Evolutionary conservation across 441 rosid genomes (phyloP), one percentile per base, ranked within the genome.

Genomic region (Jatropha podagrica): DNA sequence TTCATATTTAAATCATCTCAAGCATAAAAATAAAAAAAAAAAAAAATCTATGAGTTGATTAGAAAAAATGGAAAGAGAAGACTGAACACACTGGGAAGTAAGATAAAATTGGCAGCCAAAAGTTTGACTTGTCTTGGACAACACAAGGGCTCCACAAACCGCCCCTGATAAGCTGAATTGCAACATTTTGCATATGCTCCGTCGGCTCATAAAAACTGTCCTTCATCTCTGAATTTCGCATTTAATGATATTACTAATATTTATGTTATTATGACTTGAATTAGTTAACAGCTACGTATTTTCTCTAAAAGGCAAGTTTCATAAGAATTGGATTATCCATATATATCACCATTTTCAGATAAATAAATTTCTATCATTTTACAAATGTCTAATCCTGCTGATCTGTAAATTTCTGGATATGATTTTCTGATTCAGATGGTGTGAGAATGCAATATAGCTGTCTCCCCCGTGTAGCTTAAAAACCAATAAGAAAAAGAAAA

Each of bases 141-240:
- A 40, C 73, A 64, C 37, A 59, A 62, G 77, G 80, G 77, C 83
- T 73, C 75, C 80, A 76, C 83, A 68, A 44, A 56, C 80, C 75
- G 74, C 68, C 75, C 70, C 20, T 7, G 26, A 44, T 17, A 72
- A 26, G 37, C 55, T 54, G 38, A 71, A 55, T 58, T 14, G 32
- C 41, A 68, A 18, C 58, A 75, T 61, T 48, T 17, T 59, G 77
- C 75, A 14, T 48, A 9, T 72, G 74, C 66, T 69, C 13, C 40
- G 48, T 48, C 65, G 66, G 71, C 75, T 48, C 7, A 52, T 52
- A 7, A 52, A 48, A 48, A 32, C 32, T 32, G 32, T 32, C 32
- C 32, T 32, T 0, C 32, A 32, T 32, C 32, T 32, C 32, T 32
- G 1, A 32, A 32, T 32, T 32, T 32, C 32, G 2, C 32, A 32